Evolutionary conservation across 2,329 filamentous ascomycete species (phyloP).

Genomic region (Bimuria novae-zelandiae): DNA sequence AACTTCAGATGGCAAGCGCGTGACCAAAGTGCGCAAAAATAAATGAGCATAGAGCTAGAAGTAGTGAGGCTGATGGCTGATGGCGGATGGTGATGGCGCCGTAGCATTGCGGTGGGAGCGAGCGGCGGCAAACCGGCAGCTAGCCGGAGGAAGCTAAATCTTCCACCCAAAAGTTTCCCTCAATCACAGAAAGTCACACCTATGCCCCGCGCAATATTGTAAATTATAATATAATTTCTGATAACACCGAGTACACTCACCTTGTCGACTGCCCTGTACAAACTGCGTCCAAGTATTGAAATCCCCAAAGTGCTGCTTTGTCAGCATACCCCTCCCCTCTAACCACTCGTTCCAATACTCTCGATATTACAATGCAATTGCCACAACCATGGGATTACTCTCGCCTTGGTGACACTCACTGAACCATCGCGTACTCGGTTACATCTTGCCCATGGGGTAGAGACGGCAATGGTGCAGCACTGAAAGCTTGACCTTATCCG

Average conservation of each 20-base stretch:
- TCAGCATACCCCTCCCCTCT: conserved; percentile 12
- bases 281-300: conserved; percentile 5
- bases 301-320: conserved; percentile 14
- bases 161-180: neutral
- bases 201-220: no score
- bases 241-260: neutral
- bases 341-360: conserved; percentile 6
- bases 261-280: neutral
- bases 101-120: neutral
- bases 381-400: conserved; percentile 4
- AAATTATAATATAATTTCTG: no score
- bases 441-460: conserved; percentile 8
- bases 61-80: conserved; percentile 1
- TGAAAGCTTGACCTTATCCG: conserved; percentile 18
- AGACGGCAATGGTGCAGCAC: conserved; percentile 11
- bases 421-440: neutral
- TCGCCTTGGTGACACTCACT: neutral
- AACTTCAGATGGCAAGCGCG: neutral
- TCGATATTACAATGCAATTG: conserved; percentile 18
- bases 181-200: neutral
- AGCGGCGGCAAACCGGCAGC: neutral
- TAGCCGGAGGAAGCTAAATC: neutral
- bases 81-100: neutral
- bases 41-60: neutral
- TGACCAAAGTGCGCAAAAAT: neutral